Percentiles rank a stretch among this genome's conserved stretches.
Conservation (phyloP, 345 rosid species). For the Dimocarpus longan region DNA sequence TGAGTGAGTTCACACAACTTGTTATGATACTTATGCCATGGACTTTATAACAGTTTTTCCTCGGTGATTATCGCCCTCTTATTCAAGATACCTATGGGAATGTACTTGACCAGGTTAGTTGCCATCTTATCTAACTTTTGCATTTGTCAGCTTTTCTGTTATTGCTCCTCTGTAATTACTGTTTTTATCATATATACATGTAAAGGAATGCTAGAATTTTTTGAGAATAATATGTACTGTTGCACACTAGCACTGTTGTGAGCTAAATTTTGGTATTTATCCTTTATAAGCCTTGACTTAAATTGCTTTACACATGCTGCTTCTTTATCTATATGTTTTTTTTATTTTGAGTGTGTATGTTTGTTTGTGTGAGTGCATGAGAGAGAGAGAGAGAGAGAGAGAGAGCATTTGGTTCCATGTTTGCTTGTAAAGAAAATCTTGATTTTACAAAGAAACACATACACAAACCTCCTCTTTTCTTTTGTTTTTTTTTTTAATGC, state of each 20-base stretch:
- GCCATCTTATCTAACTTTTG: constrained; percentile 22
- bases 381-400: neutral
- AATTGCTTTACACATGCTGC: neutral
- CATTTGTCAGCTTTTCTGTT: constrained; percentile 7
- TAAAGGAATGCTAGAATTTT: neutral
- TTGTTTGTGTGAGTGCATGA: neutral
- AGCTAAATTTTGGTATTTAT: neutral
- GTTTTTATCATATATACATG: neutral
- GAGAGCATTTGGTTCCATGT: neutral
- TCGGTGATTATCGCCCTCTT: constrained; percentile 97
- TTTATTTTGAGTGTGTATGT: neutral
- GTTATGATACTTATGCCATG: constrained; percentile 19
- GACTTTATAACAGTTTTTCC: constrained; percentile 71
- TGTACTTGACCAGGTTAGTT: constrained; percentile 89
- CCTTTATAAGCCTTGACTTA: neutral
- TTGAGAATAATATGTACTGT: neutral
- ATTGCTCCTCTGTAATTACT: constrained; percentile 1
- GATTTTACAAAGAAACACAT: neutral
- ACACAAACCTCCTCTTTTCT: neutral
- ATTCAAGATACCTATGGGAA: constrained; percentile 81
- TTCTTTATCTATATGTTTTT: neutral
- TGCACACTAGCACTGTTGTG: neutral
- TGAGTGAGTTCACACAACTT: neutral
- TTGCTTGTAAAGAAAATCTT: neutral
- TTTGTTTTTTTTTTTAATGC: too few species aligned